These are phyloP conservation scores for Penicillium arizonense DNA, from an alignment of 495 filamentous ascomycete species.

Conservation along the genomic window DNA sequence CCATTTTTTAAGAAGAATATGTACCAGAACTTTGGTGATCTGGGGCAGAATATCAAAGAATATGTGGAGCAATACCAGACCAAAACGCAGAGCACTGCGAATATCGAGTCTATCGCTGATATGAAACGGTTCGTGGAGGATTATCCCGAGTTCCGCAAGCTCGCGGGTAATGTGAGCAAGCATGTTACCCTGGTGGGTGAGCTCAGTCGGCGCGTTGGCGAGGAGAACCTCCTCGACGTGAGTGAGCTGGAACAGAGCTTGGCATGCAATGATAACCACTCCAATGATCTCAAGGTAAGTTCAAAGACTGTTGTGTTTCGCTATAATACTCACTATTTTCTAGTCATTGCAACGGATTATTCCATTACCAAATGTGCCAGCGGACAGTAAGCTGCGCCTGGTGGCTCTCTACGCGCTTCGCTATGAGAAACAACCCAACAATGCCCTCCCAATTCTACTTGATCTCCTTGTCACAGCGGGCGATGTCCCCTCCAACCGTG, in stretches of 20 bases:
- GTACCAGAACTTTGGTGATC: conserved; percentile 97
- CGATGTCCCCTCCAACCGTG: conserved; percentile 66
- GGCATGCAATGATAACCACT: conserved; percentile 94
- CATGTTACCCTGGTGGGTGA: conserved; percentile 96
- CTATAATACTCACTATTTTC: conserved; percentile 5
- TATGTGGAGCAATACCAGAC: conserved; percentile 97
- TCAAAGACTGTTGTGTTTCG: not conserved
- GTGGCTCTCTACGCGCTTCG: conserved; percentile 91
- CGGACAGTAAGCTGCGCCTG: conserved; percentile 78
- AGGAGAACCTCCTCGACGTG: conserved; percentile 83
- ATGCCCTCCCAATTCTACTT: conserved; percentile 74
- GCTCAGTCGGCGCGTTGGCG: conserved; percentile 79
- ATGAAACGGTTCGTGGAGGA: conserved; percentile 99
- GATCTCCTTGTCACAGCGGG: conserved; percentile 80
- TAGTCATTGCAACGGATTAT: conserved; percentile 85
- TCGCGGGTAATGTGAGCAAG: conserved; percentile 97
- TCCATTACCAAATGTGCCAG: conserved; percentile 66
- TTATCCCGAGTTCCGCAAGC: conserved; percentile 94
- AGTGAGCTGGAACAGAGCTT: conserved; percentile 96
- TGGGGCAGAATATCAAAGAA: conserved; percentile 96
- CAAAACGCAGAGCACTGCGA: conserved; percentile 87
- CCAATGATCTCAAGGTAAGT: conserved; percentile 76
- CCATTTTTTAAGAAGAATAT: conserved; percentile 99
- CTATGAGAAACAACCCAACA: conserved; percentile 81
- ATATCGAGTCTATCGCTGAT: conserved; percentile 93